Evolutionary conservation across 2,329 filamentous ascomycete species (phyloP).

Genomic region (Cladophialophora bantiana): DNA sequence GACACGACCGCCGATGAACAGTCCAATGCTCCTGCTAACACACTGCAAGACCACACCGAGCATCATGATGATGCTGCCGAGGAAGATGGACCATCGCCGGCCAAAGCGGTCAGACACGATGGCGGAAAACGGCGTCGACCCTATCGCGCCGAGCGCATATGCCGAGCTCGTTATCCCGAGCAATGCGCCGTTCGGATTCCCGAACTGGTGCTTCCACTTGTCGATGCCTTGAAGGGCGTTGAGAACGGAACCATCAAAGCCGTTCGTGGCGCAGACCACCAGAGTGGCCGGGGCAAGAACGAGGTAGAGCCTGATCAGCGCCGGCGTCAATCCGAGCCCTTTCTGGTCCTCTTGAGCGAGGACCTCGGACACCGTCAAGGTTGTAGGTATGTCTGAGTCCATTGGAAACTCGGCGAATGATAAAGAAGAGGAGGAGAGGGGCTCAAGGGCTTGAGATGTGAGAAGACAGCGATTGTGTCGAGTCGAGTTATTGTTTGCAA

Average conservation of each 20-base stretch:
- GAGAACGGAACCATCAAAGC: conserved; percentile 29
- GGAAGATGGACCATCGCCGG: conserved; percentile 55
- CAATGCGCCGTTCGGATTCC: conserved; percentile 47
- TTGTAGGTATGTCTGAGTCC: conserved; percentile 1
- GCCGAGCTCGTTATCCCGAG: conserved; percentile 58
- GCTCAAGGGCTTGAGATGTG: background rate
- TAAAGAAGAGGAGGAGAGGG: background rate
- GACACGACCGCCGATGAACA: conserved; percentile 67
- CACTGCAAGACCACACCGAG: conserved; percentile 48
- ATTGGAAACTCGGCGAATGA: background rate
- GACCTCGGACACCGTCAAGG: conserved; percentile 9
- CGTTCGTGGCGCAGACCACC: conserved; percentile 59
- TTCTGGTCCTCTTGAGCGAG: conserved; percentile 1
- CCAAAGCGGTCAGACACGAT: conserved; percentile 58
- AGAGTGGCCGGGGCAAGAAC: conserved; percentile 66
- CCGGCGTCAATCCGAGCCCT: conserved; percentile 5
- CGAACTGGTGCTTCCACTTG: conserved; percentile 41
- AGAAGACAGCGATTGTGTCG: background rate
- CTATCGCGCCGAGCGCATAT: conserved; percentile 62
- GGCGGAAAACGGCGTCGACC: conserved; percentile 54
- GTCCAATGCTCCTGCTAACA: conserved; percentile 39
- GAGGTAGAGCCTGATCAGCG: conserved; percentile 55
- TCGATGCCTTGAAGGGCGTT: conserved; percentile 19
- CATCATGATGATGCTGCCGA: conserved; percentile 56
- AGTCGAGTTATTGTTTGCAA: background rate